Base-by-base conservation (phyloP, 257 asterid species). In the Solanum pimpinellifolium region DNA sequence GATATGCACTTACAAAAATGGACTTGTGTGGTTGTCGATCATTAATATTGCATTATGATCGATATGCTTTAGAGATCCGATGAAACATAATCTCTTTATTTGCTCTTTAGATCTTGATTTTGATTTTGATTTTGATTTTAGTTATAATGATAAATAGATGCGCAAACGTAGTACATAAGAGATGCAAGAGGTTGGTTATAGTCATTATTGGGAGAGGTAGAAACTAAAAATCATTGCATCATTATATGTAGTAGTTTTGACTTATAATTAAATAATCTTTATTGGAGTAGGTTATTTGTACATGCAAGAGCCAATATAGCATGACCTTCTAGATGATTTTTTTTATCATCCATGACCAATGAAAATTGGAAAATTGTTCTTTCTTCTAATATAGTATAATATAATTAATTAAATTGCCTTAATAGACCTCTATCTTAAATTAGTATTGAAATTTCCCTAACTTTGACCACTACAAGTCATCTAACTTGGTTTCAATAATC, bases 241-340 rank as follows among this genome's bases (percentile, higher is more conserved):
- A 0, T 23, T 93, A 91, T 92, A 93, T 85, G 21, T 49, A 56
- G 69, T 76, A 80, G 96, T 88, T 85, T 56, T 94, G 93, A 90
- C 91, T 91, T 87, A 92, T 76, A 42, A 95, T 92, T 88, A 95
- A 90, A 88, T 94, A 90, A 88, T 94, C 96, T 23, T 46, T 87
- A 89, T 31, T 31, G 3, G 76, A 29, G 46, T 72, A 35, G 27
- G 80, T 72, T 9, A 72, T 72, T 33, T 33, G 80, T 15, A 35
- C 47, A 9, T 72, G 16, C 46, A 33, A 35, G 4, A 2, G 15
- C 27, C 80, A 35, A 72, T 72, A 72, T 35, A 72, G 20, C 47
- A 16, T 11, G 74, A 68, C 27, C 46, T 35, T 35, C 46, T 35
- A 73, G 29, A 73, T 37, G 41, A 16, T 73, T 73, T 41, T 23